Percentiles rank a stretch among this genome's conserved stretches.
Evolutionary conservation across 2,329 filamentous ascomycete species (phyloP).

Genomic region (Alternaria sp.): DNA sequence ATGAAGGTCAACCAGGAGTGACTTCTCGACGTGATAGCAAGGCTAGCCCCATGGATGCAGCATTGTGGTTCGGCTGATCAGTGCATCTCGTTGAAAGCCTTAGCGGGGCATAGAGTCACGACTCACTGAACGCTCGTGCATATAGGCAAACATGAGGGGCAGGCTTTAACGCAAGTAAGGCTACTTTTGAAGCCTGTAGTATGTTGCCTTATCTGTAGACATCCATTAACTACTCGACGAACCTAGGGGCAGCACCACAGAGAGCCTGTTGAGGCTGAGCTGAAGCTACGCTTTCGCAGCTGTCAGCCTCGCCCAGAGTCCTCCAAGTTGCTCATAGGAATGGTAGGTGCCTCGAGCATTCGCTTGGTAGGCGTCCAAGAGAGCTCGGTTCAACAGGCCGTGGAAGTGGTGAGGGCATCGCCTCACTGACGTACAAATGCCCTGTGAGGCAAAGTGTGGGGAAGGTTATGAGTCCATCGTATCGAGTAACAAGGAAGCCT

Average conservation of each 20-base stretch:
- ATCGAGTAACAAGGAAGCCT: conserved; percentile 25
- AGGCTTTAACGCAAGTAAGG: not conserved
- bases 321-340: not conserved
- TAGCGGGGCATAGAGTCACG: not conserved
- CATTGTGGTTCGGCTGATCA: not conserved
- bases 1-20: not conserved
- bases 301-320: not conserved
- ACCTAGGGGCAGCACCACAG: not conserved
- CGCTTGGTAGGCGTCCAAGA: not conserved
- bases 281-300: not conserved
- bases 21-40: not conserved
- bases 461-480: conserved; percentile 15
- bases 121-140: not conserved
- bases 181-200: not conserved
- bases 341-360: not conserved
- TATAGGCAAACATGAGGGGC: not conserved
- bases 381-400: not conserved
- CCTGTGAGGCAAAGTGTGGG: conserved; percentile 12
- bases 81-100: not conserved
- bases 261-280: not conserved
- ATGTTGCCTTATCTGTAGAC: not conserved
- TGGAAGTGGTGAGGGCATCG: not conserved
- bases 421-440: conserved; percentile 12
- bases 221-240: not conserved
- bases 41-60: not conserved